phyloP scores from a whole-genome alignment of 768 basidiomycete species.

The Psilocybe cubensis region DNA sequence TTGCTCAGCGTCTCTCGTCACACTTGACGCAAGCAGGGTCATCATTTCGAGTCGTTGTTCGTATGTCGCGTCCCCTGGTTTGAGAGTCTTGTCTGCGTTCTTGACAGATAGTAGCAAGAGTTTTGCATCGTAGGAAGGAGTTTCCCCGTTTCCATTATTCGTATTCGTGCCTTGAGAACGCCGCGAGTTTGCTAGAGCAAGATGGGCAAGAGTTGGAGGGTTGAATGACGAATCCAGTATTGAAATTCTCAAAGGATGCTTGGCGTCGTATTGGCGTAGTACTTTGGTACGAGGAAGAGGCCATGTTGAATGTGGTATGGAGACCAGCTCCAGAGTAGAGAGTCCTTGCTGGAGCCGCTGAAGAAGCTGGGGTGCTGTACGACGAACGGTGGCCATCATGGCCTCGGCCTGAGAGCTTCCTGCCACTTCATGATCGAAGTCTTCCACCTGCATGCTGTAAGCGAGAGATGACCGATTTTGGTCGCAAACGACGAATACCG shows the following conservation, averaged over 20 bases:
- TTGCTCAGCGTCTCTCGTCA: slow-evolving; percentile 2
- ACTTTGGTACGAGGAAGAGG: slow-evolving; percentile 44
- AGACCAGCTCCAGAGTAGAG: slow-evolving; percentile 60
- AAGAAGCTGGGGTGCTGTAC: slow-evolving; percentile 29
- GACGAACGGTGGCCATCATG: slow-evolving; percentile 22
- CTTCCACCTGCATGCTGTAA: slow-evolving; percentile 1
- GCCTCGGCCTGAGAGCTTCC: slow-evolving; percentile 5
- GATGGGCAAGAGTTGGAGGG: slow-evolving; percentile 86
- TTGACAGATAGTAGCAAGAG: slow-evolving; percentile 82
- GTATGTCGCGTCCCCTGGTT: slow-evolving; percentile 71
- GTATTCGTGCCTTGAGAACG: slow-evolving; percentile 20
- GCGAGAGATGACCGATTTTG: background rate
- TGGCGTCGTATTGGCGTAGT: slow-evolving; percentile 5
- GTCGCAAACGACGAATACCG: background rate
- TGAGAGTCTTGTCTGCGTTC: slow-evolving; percentile 84
- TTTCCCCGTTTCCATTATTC: background rate
- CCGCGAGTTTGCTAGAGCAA: slow-evolving; percentile 65
- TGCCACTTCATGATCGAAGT: background rate
- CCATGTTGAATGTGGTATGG: slow-evolving; percentile 65
- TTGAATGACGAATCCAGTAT: slow-evolving; percentile 95
- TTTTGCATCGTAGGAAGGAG: slow-evolving; percentile 61
- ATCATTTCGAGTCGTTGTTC: slow-evolving; percentile 91
- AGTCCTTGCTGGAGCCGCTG: slow-evolving; percentile 47
- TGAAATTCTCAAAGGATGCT: slow-evolving; percentile 54
- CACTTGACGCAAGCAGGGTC: slow-evolving; percentile 59